These are phyloP conservation scores for Brassica nigra DNA, from an alignment of 345 rosid species.

Conservation along the genomic window DNA sequence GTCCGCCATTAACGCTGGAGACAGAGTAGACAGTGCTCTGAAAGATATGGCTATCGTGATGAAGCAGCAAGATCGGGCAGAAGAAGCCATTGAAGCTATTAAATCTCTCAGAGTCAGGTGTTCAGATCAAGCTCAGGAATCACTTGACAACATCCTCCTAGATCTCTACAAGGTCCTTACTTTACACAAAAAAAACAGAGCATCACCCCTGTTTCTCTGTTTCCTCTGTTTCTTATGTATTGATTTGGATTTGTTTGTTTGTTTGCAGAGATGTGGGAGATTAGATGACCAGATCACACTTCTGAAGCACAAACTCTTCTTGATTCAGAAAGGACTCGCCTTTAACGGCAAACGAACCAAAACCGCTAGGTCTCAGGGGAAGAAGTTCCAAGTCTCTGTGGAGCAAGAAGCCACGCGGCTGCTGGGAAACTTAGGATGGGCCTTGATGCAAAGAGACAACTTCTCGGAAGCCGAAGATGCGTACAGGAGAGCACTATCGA, in stretches of 20 bases:
- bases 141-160: conserved; percentile 83
- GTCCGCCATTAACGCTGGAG: conserved; percentile 95
- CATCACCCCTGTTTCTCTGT: not conserved
- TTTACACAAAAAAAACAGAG: not conserved
- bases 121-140: conserved; percentile 96
- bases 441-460: conserved; percentile 85
- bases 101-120: conserved; percentile 76
- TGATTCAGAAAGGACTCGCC: conserved; percentile 92
- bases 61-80: conserved; percentile 96
- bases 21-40: conserved; percentile 91
- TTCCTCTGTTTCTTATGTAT: not conserved
- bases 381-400: conserved; percentile 92
- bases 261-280: conserved; percentile 83
- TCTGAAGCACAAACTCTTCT: conserved; percentile 68
- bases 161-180: conserved; percentile 84
- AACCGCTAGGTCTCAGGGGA: conserved; percentile 95
- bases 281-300: conserved; percentile 80
- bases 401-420: conserved; percentile 94
- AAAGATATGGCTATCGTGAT: conserved; percentile 97
- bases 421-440: conserved; percentile 97
- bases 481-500: conserved; percentile 71
- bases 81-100: conserved; percentile 94
- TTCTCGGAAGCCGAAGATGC: conserved; percentile 93
- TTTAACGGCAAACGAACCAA: conserved; percentile 95
- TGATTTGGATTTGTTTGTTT: not conserved